phyloP scores from a whole-genome alignment of 208 protist genomes.

The Leishmania guyanensis region DNA sequence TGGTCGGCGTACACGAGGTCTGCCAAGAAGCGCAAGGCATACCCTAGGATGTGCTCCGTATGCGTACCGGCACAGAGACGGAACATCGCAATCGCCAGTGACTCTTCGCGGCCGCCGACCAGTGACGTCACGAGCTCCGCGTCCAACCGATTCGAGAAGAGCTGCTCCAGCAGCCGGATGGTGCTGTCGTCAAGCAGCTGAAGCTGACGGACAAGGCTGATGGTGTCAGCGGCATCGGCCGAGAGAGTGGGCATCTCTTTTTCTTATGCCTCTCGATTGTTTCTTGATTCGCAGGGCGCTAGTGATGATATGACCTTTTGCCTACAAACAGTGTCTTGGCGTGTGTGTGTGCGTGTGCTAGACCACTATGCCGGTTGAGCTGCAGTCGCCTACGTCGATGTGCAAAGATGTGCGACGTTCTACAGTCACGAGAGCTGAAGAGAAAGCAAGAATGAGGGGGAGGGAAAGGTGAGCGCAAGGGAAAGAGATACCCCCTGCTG shows the following conservation, averaged over 20 bases:
- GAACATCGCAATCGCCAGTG: constrained; percentile 65
- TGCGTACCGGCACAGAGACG: constrained; percentile 47
- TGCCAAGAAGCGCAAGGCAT: constrained; percentile 77
- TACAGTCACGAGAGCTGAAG: not conserved
- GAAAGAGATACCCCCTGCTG: not conserved
- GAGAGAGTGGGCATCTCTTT: constrained; percentile 66
- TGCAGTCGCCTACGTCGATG: not conserved
- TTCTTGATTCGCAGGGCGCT: not conserved
- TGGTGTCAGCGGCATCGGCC: constrained; percentile 62
- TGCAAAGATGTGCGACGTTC: not conserved
- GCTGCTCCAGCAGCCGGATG: constrained; percentile 72
- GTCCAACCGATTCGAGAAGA: constrained; percentile 70
- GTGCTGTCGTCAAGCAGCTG: constrained; percentile 62
- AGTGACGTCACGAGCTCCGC: constrained; percentile 59
- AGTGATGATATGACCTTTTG: not conserved
- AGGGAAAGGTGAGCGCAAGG: not conserved
- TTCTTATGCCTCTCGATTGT: constrained; percentile 1
- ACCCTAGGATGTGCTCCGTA: constrained; percentile 57
- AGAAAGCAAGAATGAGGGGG: not conserved
- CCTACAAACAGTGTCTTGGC: not conserved
- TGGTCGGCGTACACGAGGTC: constrained; percentile 60
- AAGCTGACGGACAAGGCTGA: constrained; percentile 68
- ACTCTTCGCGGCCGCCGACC: constrained; percentile 52
- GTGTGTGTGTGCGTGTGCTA: not conserved
- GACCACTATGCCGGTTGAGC: not conserved